Evolutionary conservation across 1,284 basidiomycete genomes (phyloP), one percentile per base, ranked within the genome.

Genomic region (Fomitopsis schrenkii): DNA sequence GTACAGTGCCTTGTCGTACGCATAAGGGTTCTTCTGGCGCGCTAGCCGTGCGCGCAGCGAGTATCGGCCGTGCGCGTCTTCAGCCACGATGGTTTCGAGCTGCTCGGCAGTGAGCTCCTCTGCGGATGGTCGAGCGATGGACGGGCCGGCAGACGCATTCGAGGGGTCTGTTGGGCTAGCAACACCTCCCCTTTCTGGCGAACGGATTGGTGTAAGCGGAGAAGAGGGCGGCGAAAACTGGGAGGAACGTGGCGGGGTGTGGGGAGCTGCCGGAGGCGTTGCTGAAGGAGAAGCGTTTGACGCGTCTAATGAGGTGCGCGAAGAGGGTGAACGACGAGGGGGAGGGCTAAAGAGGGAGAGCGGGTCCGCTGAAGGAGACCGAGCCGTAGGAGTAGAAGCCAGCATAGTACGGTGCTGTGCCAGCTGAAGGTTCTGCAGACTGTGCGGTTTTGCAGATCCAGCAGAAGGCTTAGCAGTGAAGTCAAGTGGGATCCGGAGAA

Each of bases 11-110:
- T 67, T 65, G 46, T 73, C 72, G 52, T 66, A 69, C 40, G 56
- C 61, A 58, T 71, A 73, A 1, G 72, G 72, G 5, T 70, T 64
- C 45, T 68, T 57, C 41, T 72, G 71, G 1, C 60, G 55, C 5
- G 64, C 58, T 10, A 66, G 67, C 1, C 72, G 67, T 26, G 63
- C 44, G 15, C 72, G 66, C 1, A 73, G 62, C 8, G 69, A 67
- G 45, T 71, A 72, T 12, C 71, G 65, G 17, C 65, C 61, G 15
- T 33, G 50, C 19, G 56, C 52, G 2, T 61, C 59, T 28, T 64
- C 63, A 33, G 48, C 48, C 12, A 14, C 48, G 3, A 58, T 61
- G 48, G 59, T 55, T 17, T 53, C 54, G 10, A 38, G 53, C 48
- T 36, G 57, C n/a, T 59, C 58, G 26, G 38, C 26, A 28, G 45